Evolutionary conservation across 2,329 filamentous ascomycete species (phyloP).

Genomic region (Didymella lethalis): DNA sequence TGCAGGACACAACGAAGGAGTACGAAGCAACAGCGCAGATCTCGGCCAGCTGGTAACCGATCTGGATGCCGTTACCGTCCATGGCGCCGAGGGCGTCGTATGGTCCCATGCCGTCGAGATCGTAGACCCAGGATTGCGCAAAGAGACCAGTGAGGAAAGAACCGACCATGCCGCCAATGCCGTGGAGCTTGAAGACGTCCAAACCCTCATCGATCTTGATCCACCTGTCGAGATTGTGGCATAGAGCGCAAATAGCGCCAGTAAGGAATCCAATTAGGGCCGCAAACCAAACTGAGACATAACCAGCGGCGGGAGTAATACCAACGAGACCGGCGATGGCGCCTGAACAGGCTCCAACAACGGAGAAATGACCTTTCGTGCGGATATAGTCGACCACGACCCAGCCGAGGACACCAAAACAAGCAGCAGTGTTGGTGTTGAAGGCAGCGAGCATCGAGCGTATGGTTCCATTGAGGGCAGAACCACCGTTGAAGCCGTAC

Average conservation of each 20-base stretch:
- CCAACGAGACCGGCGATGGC: constrained; percentile 67
- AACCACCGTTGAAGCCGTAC: constrained; percentile 67
- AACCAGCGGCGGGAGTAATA: constrained; percentile 66
- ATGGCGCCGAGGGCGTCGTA: constrained; percentile 58
- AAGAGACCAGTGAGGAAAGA: constrained; percentile 67
- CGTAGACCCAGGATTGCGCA: constrained; percentile 58
- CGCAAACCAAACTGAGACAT: constrained; percentile 62
- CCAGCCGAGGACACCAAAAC: constrained; percentile 63
- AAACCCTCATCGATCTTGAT: constrained; percentile 65
- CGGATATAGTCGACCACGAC: constrained; percentile 62
- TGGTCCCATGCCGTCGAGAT: constrained; percentile 59
- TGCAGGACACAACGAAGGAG: constrained; percentile 61
- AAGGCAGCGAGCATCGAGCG: constrained; percentile 64
- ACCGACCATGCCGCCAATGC: constrained; percentile 65
- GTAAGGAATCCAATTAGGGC: constrained; percentile 66
- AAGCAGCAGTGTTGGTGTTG: constrained; percentile 66
- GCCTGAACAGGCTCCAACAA: constrained; percentile 65
- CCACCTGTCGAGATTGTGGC: constrained; percentile 63
- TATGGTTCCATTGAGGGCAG: constrained; percentile 57
- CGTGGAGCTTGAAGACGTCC: constrained; percentile 68
- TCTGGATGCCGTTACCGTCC: constrained; percentile 64
- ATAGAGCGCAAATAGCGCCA: constrained; percentile 58
- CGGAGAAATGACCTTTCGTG: constrained; percentile 61
- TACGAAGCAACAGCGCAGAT: constrained; percentile 63
- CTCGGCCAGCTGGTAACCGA: constrained; percentile 65